Evolutionary conservation across 2,329 filamentous ascomycete species (phyloP).

Genomic region (Hymenoscyphus infarciens): DNA sequence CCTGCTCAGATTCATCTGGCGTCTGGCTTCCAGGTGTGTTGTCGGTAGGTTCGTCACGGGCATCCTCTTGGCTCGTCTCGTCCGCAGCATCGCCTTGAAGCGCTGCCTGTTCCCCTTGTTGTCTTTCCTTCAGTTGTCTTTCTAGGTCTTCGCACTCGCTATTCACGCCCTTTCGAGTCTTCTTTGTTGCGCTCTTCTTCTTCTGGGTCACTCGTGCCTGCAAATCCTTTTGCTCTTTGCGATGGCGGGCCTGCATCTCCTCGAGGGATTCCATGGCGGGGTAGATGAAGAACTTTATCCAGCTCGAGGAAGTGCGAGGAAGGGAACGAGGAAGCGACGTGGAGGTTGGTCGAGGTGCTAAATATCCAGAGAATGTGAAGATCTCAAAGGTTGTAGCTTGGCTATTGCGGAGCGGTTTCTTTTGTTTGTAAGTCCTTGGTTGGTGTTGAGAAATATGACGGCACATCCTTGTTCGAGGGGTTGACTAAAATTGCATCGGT

Average conservation of each 20-base stretch:
- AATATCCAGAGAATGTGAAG: background rate
- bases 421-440: constrained; percentile 22
- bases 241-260: constrained; percentile 72
- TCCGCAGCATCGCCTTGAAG: constrained; percentile 34
- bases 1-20: constrained; percentile 18
- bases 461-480: background rate
- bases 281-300: background rate
- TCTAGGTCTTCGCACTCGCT: constrained; percentile 73
- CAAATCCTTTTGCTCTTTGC: constrained; percentile 84
- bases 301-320: background rate
- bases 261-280: constrained; percentile 58
- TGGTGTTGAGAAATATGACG: constrained; percentile 14
- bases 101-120: constrained; percentile 56
- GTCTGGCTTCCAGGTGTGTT: constrained; percentile 9
- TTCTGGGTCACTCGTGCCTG: constrained; percentile 85
- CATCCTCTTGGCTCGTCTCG: background rate
- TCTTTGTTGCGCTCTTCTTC: constrained; percentile 95
- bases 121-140: constrained; percentile 60
- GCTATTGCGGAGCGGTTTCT: constrained; percentile 2
- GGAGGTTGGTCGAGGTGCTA: background rate
- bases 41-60: background rate
- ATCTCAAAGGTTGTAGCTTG: background rate
- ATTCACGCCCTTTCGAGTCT: constrained; percentile 71
- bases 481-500: background rate
- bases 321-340: background rate